Conservation (phyloP, 495 filamentous ascomycete species). For the Xylaria palmicola region DNA sequence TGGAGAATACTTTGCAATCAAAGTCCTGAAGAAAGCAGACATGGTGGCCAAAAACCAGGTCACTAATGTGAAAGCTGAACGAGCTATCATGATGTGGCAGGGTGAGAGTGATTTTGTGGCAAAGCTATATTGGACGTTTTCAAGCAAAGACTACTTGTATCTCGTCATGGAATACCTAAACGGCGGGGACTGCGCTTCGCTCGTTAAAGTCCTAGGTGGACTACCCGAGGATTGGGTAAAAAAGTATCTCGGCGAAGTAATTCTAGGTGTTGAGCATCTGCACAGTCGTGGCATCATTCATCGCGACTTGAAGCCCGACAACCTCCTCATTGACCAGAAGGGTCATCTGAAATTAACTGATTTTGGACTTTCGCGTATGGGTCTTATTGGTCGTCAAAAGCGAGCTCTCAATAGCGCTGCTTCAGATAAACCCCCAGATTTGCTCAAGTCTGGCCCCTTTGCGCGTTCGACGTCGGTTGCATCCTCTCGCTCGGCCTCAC, state of each 20-base stretch:
- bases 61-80: slow-evolving; percentile 96
- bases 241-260: slow-evolving; percentile 93
- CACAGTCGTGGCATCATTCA: slow-evolving; percentile 94
- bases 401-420: slow-evolving; percentile 75
- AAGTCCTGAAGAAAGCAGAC: slow-evolving; percentile 96
- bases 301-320: slow-evolving; percentile 95
- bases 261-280: slow-evolving; percentile 91
- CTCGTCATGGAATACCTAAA: slow-evolving; percentile 99
- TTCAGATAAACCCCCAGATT: slow-evolving; percentile 79
- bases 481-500: slow-evolving; percentile 93
- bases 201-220: slow-evolving; percentile 89
- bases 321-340: slow-evolving; percentile 93
- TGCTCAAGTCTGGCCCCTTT: slow-evolving; percentile 91
- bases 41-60: slow-evolving; percentile 99
- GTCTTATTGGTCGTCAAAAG: slow-evolving; percentile 93
- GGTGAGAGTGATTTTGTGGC: slow-evolving; percentile 99
- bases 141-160: slow-evolving; percentile 98
- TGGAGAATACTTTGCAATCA: slow-evolving; percentile 97
- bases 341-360: slow-evolving; percentile 97
- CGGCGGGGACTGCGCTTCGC: slow-evolving; percentile 92
- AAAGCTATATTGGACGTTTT: slow-evolving; percentile 98
- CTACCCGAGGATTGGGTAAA: slow-evolving; percentile 96
- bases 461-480: slow-evolving; percentile 78
- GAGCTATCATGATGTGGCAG: slow-evolving; percentile 99
- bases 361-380: slow-evolving; percentile 97